Conservation (phyloP, 164 flowering plant species). For the Vitis labrusca region DNA sequence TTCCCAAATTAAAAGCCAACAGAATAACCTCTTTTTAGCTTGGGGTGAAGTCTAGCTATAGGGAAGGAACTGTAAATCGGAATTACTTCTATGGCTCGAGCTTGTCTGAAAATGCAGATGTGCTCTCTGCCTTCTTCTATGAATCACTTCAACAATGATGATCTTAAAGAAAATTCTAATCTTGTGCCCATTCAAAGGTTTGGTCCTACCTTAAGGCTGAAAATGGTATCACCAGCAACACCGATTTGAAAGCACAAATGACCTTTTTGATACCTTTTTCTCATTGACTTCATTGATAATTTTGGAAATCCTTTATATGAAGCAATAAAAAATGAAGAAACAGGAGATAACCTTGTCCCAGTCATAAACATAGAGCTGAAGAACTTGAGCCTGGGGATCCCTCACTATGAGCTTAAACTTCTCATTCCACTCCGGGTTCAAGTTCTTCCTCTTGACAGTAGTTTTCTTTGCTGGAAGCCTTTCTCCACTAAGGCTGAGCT, state of each 20-base stretch:
- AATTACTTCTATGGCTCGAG: background rate
- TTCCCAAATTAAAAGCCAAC: background rate
- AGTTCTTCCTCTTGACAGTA: conserved; percentile 51
- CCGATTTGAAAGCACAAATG: too few species aligned
- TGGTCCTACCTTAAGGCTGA: too few species aligned
- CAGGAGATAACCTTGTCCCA: conserved; percentile 52
- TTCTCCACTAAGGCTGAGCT: conserved; percentile 53
- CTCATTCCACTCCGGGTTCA: conserved; percentile 76
- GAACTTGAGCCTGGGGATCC: conserved; percentile 58
- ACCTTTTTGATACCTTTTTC: background rate
- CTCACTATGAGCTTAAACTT: conserved; percentile 59
- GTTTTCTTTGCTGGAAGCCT: conserved; percentile 62
- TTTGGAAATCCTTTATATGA: background rate
- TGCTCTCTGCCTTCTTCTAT: background rate
- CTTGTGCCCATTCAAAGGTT: too few species aligned
- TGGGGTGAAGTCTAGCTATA: too few species aligned
- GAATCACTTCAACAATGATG: background rate
- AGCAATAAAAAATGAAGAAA: background rate
- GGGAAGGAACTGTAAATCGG: too few species aligned
- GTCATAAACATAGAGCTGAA: conserved; percentile 50
- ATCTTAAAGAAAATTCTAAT: too few species aligned
- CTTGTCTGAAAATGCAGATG: background rate
- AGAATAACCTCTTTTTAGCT: background rate
- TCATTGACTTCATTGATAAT: background rate
- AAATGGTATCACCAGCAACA: too few species aligned